These are phyloP conservation scores for Medicago arabica DNA, from an alignment of 306 rosid species.

Conservation along the genomic window DNA sequence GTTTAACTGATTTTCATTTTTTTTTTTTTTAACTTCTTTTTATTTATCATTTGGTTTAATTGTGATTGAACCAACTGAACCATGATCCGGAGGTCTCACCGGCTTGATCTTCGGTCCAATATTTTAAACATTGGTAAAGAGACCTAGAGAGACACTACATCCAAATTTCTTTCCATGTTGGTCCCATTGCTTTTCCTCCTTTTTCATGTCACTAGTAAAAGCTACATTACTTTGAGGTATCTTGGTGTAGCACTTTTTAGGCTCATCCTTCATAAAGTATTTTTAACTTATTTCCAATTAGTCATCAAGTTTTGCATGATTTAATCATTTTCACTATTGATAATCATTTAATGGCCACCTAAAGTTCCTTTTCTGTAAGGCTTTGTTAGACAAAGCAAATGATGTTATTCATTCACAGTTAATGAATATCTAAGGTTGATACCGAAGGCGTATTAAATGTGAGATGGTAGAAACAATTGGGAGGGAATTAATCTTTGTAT, in stretches of 20 bases:
- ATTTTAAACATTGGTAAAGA: not conserved
- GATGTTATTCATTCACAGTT: conserved; percentile 1
- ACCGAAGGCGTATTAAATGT: not conserved
- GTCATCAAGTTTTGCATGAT: not conserved
- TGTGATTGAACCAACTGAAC: not conserved
- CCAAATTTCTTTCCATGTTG: conserved; percentile 32
- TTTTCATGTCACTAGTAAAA: conserved; percentile 38
- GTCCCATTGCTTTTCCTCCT: conserved; percentile 15
- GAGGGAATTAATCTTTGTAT: not conserved
- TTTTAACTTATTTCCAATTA: conserved; percentile 19
- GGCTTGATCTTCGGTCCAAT: not conserved
- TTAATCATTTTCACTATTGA: conserved; percentile 28
- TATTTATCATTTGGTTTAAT: not conserved
- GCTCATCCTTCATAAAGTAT: conserved; percentile 28
- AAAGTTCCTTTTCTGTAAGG: conserved; percentile 36
- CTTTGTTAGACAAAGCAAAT: conserved; percentile 36
- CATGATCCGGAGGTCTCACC: not conserved
- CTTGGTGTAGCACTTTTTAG: conserved; percentile 34
- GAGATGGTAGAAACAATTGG: not conserved
- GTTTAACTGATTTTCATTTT: not conserved
- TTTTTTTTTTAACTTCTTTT: not conserved
- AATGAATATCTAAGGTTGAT: not conserved
- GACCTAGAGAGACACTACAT: conserved; percentile 18
- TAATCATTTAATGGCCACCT: conserved; percentile 35
- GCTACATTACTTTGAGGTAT: conserved; percentile 43